Evolutionary conservation across 1,139 yeast genomes (phyloP), one percentile per base, ranked within the genome.

Genomic region (Candida mesenterica): DNA sequence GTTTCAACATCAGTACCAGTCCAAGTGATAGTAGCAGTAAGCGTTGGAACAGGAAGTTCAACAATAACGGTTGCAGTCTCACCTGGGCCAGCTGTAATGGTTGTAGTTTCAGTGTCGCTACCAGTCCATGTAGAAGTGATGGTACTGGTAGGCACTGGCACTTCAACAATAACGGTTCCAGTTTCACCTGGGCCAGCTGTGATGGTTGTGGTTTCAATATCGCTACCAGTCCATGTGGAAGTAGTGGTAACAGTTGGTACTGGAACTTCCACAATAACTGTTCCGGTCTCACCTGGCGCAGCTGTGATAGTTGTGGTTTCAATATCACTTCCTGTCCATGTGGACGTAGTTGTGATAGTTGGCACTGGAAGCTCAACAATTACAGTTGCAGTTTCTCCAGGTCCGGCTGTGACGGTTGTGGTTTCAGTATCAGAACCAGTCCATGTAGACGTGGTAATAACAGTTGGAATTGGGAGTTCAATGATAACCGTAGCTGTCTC

Each of bases 241-340:
- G 37, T 34, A 9, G 24, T 5, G 3, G 38, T 31, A 8, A 18
- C 12, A 0, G 45, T 43, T 12, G 53, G 50, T 8, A 33, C 36
- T 8, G 61, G 55, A 24, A 49, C 46, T 12, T 47, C 55, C 13
- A 48, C 38, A 7, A 44, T 23, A n/a, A 53, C 50, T 7, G 49
- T 40, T 6, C 41, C 57, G 27, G 29, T 26, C 9, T 40, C 44
- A 28, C 45, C 50, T 12, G 39, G 31, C 9, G 39, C 16, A 2
- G 45, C 43, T 15, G 41, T 14, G 3, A 26, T 17, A 4, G 40
- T 40, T 12, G 30, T 22, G 3, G 40, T 37, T 12, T 28, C 20
- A 4, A 29, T 30, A 14, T 5, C 17, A 13, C 28, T 15, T 10
- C 38, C 36, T n/a, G 36, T 32, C 39, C 37, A 39, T 7, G 42